These are phyloP conservation scores for Smithsoniella earleae DNA, from an alignment of 163 green algal species.

Conservation along the genomic window DNA sequence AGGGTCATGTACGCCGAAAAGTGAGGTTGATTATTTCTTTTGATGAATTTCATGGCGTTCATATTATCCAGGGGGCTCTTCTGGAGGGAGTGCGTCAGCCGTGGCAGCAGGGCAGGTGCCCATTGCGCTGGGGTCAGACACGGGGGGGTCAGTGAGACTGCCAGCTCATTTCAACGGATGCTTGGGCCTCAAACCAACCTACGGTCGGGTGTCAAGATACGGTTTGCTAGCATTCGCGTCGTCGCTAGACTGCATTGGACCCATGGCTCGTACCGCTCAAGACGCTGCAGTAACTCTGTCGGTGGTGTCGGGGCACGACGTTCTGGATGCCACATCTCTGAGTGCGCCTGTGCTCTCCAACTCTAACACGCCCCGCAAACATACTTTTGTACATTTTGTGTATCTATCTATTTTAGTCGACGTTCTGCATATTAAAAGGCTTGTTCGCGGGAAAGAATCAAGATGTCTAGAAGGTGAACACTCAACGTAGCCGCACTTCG, in stretches of 20 bases:
- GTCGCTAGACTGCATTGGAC: constrained; percentile 85
- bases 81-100: constrained; percentile 85
- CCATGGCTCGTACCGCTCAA: constrained; percentile 66
- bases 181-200: constrained; percentile 95
- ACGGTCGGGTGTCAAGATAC: constrained; percentile 80
- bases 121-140: constrained; percentile 80
- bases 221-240: constrained; percentile 93
- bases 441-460: too few species aligned
- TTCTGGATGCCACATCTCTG: constrained; percentile 1
- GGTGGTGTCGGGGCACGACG: constrained; percentile 50
- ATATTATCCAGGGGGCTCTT: constrained; percentile 82
- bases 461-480: too few species aligned
- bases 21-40: too few species aligned
- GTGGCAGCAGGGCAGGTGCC: constrained; percentile 70
- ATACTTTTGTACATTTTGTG: too few species aligned
- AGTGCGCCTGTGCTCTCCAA: not conserved
- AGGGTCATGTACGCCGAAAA: too few species aligned
- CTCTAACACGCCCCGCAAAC: too few species aligned
- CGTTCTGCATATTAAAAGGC: too few species aligned
- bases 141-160: constrained; percentile 80
- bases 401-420: too few species aligned
- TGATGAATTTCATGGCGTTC: too few species aligned
- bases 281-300: constrained; percentile 77
- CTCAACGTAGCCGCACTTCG: too few species aligned
- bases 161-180: constrained; percentile 92